Conservation (phyloP, 257 asterid species). For the Przewalskia tangutica region DNA sequence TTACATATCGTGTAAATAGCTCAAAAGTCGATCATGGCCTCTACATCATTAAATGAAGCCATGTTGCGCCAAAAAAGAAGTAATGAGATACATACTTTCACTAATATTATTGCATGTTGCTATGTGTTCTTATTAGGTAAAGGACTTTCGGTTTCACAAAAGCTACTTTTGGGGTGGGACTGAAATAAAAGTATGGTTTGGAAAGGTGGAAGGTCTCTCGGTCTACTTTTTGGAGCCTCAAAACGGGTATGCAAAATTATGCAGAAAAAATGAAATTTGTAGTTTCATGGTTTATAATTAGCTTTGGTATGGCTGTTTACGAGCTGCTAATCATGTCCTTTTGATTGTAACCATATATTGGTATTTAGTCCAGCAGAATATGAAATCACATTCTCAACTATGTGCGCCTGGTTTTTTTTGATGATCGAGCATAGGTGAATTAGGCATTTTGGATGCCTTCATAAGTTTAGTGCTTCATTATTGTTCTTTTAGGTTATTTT, state of each 20-base stretch:
- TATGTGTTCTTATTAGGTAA: constrained; percentile 44
- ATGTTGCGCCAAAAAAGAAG: neutral
- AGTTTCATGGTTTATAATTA: neutral
- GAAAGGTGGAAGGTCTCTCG: constrained; percentile 90
- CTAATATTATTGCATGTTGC: neutral
- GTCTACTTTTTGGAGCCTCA: constrained; percentile 98
- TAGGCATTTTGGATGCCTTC: neutral
- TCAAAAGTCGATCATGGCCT: neutral
- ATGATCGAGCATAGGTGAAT: neutral
- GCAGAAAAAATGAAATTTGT: neutral
- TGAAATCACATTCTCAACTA: neutral
- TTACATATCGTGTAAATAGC: neutral
- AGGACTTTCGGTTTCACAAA: constrained; percentile 64
- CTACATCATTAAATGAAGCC: neutral
- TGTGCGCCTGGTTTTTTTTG: neutral
- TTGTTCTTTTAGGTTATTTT: constrained; percentile 54
- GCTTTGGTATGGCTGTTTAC: neutral
- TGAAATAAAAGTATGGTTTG: constrained; percentile 88
- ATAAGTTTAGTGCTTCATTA: constrained; percentile 8
- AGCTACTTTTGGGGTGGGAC: constrained; percentile 86
- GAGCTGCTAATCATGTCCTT: neutral
- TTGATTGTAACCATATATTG: neutral
- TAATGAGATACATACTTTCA: neutral
- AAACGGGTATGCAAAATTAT: constrained; percentile 51
- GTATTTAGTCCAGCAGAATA: neutral